Evolutionary conservation across 805 yeast species (phyloP), one percentile per base, ranked within the genome.

Genomic region (Clavispora santaluciae): DNA sequence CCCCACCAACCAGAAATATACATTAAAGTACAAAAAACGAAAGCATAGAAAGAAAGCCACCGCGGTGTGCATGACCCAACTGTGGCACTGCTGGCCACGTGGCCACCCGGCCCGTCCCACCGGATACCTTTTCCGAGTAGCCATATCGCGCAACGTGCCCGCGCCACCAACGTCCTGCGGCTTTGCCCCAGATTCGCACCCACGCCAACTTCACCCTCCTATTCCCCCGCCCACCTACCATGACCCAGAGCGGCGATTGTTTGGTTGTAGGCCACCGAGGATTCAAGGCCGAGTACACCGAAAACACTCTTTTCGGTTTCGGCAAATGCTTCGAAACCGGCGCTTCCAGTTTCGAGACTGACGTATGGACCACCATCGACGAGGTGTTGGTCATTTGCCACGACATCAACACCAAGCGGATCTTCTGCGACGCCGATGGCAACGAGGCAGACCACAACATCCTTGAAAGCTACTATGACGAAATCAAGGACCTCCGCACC

Each of bases 181-280:
- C n/a, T n/a, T 22, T 22, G 11, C 25, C 25, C 10, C 25, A 7
- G 11, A 7, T 22, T 11, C 7, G 25, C 25, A 22, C 25, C 11
- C 25, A 8, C 7, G 11, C 25, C 7, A 8, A 22, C 25, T 22
- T 8, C 25, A 22, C 11, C 25, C 25, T 22, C 8, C 35, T 9
- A 2, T n/a, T 18, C 8, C 21, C 10, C 34, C 21, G 10, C 17
- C 12, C 35, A n/a, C 9, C n/a, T 11, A 11, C 13, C 20, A 36
- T 36, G 38, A 26, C 38, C n/a, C 33, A 23, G n/a, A 6, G 18
- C 25, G 42, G 30, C 20, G 17, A 26, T 10, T 50, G 54, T 25
- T 12, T 60, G 0, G 62, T 68, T 8, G 59, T 61, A 6, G 75
- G 75, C 36, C 75, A 69, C 44, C 57, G 75, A 37, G 75, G 75